Evolutionary conservation across 2,329 filamentous ascomycete species (phyloP), one percentile per base, ranked within the genome.

Genomic region (Alternaria arbusti): DNA sequence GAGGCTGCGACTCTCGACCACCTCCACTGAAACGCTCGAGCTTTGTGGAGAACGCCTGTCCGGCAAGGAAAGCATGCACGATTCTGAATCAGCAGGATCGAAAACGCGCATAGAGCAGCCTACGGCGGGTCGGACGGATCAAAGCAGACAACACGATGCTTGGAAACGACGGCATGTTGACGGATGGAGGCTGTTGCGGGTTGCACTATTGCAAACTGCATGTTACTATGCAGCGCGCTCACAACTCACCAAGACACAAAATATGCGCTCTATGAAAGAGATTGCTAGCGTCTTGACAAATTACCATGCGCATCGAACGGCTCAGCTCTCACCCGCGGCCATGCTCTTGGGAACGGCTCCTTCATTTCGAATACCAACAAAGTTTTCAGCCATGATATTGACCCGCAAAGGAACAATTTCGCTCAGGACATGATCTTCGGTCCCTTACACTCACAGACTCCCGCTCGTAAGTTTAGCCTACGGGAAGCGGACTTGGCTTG

Each of bases 391-490:
- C 45, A 54, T 65, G 61, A 70, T 71, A 71, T 63, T 40, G 54
- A 32, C 40, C 28, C 49, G 59, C 20, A 30, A 58, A 45, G 43
- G 55, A 45, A 47, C 56, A 69, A 70, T 72, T 69, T 76, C 65
- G 66, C 70, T 70, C 66, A 52, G 49, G 66, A 71, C 65, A 67
- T 70, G 74, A 77, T 78, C 72, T 70, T 64, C 75, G 60, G 65
- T 58, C 56, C 64, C 58, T 66, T 70, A 66, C 55, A 64, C 68
- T 67, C 75, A 77, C 75, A 76, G 75, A 75, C 71, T 77, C 73
- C 75, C 75, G 74, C 68, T 70, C 66, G 65, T 71, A 69, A 67
- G 61, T 76, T 75, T 75, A 74, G 72, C 66, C 77, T 73, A 60
- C 72, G 73, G 77, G 74, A 76, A 71, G 71, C 72, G 63, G 63